These are phyloP conservation scores for Ogataea nakhonphanomensis DNA, from an alignment of 805 yeast genomes.

Conservation along the genomic window DNA sequence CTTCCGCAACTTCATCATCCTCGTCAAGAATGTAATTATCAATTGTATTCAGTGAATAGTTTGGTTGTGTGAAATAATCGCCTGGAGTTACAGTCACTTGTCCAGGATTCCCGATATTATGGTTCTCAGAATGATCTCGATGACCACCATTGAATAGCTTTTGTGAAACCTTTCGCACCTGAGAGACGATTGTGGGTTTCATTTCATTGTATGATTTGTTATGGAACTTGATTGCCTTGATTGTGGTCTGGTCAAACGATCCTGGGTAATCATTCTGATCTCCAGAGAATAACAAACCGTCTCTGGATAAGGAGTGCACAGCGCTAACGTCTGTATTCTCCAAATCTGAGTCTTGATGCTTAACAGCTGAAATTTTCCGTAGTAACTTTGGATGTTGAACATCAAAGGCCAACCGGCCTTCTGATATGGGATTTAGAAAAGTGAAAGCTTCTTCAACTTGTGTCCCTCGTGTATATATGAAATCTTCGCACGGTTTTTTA, in stretches of 20 bases:
- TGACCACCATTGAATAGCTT: slow-evolving; percentile 19
- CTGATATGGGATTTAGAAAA: slow-evolving; percentile 4
- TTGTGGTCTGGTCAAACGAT: too few relatives aligned
- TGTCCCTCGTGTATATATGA: slow-evolving; percentile 20
- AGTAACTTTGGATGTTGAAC: slow-evolving; percentile 12
- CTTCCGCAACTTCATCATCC: slow-evolving; percentile 25
- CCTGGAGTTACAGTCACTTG: not conserved
- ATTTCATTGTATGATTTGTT: slow-evolving; percentile 1
- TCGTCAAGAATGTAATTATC: slow-evolving; percentile 20
- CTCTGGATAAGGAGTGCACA: not conserved
- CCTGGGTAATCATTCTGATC: too few relatives aligned
- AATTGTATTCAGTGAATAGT: slow-evolving; percentile 16
- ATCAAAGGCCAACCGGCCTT: not conserved
- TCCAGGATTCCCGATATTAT: not conserved
- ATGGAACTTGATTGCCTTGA: too few relatives aligned
- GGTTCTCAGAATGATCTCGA: slow-evolving; percentile 1
- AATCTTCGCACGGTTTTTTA: slow-evolving; percentile 25
- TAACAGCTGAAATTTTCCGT: slow-evolving; percentile 13
- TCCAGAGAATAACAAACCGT: not conserved
- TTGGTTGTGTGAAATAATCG: slow-evolving; percentile 2
- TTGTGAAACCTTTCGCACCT: slow-evolving; percentile 30
- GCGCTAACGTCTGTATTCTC: slow-evolving; percentile 23
- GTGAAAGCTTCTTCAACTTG: slow-evolving; percentile 13
- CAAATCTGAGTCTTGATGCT: slow-evolving; percentile 15
- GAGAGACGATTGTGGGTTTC: slow-evolving; percentile 20